Base-by-base conservation (phyloP, 2,329 filamentous ascomycete genomes). In the Pseudogymnoascus sp. region DNA sequence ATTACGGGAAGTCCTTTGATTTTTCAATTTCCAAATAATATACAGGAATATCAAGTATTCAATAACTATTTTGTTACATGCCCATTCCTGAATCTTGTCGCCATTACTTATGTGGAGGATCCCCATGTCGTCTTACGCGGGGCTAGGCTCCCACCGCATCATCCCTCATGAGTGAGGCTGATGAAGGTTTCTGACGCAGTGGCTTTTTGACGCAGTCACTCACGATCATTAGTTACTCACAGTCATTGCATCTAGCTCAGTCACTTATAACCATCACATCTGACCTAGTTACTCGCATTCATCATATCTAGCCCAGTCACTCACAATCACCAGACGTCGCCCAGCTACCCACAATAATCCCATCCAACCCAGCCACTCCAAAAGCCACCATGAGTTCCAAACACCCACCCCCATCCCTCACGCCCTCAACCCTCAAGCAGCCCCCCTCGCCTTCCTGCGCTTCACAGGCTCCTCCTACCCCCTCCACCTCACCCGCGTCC, bases 401-500 rank as follows among this genome's bases (percentile, higher is more conserved):
- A 31, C 8, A n/a, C 25, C 25, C 25, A 31, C 49, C 49, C 5
- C 25, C 25, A 31, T 6, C 8, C 5, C 8, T 9, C 49, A 55
- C 49, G 8, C 49, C 49, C 8, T 18, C 25, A 9, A 8, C 1
- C 28, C 28, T 33, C n/a, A 55, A 55, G 4, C 49, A 55, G 31
- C 45, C 45, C 2, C 45, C 45, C 45, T 55, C 45, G 45, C 45
- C 45, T 55, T 33, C 45, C 45, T 55, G n/a, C 45, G 45, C 45
- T 55, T 55, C 45, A 55, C 9, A 8, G 45, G 45, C 45, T 55
- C 45, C n/a, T 55, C 45, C 25, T 55, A 55, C n/a, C 28, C 45
- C 45, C 25, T 55, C 16, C 3, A 38, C 62, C 23, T 59, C 63
- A 58, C 28, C 43, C 40, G 65, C 65, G 11, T 7, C 49, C 1